These are phyloP conservation scores for Cladosporium sp. DNA, from an alignment of 2,329 filamentous ascomycete genomes.

Conservation along the genomic window DNA sequence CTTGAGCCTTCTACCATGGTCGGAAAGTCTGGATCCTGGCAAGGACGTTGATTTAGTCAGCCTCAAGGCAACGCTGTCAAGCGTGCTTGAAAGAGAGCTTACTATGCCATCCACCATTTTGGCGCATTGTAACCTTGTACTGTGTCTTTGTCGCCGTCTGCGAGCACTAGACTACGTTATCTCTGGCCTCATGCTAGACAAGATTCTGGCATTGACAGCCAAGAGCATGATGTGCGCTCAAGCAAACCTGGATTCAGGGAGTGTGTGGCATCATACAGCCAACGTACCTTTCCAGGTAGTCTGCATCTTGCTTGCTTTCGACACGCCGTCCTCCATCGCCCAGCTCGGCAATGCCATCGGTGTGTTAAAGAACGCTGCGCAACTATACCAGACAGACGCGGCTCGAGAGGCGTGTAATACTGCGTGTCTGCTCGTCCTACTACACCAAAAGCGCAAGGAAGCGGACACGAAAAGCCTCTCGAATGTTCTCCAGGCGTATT, in stretches of 20 bases:
- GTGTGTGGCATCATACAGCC: constrained; percentile 58
- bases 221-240: constrained; percentile 45
- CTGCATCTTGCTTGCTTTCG: constrained; percentile 54
- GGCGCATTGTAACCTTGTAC: constrained; percentile 55
- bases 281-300: constrained; percentile 59
- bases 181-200: constrained; percentile 42
- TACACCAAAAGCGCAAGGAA: constrained; percentile 52
- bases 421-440: constrained; percentile 51
- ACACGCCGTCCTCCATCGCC: constrained; percentile 48
- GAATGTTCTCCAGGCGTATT: constrained; percentile 17
- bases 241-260: constrained; percentile 42
- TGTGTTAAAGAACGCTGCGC: constrained; percentile 20
- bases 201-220: constrained; percentile 47
- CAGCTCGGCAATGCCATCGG: constrained; percentile 51
- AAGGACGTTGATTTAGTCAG: constrained; percentile 44
- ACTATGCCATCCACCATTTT: constrained; percentile 47
- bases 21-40: constrained; percentile 53
- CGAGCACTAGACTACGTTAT: constrained; percentile 49
- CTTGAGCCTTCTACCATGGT: constrained; percentile 50
- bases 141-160: constrained; percentile 55
- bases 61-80: constrained; percentile 46
- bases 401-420: constrained; percentile 53
- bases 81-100: constrained; percentile 45
- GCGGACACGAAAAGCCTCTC: constrained; percentile 40
- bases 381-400: constrained; percentile 24